A percentile compares a stretch with the other conserved stretches of the same genome.
These are phyloP conservation scores for Blepharisma japonicum DNA, from an alignment of 73 alveolate genomes.

Conservation along the genomic window DNA sequence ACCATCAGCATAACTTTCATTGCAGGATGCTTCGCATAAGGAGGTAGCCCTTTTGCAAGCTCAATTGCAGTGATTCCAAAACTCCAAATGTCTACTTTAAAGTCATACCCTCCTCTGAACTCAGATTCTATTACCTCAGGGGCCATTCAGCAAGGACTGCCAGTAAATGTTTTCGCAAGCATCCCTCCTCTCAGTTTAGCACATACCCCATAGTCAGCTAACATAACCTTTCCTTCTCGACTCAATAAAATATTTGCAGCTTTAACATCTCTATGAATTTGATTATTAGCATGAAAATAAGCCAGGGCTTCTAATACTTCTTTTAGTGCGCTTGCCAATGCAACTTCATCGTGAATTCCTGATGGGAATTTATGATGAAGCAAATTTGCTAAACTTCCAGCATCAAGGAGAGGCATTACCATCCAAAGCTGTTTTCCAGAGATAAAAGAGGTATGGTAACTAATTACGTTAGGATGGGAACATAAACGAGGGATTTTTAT, in stretches of 20 bases:
- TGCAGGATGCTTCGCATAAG: constrained; percentile 25
- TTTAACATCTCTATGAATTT: constrained; percentile 79
- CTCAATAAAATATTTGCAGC: constrained; percentile 71
- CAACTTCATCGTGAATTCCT: constrained; percentile 38
- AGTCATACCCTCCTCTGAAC: constrained; percentile 25
- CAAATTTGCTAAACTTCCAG: constrained; percentile 45
- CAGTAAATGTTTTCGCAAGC: constrained; percentile 41
- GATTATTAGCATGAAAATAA: constrained; percentile 68
- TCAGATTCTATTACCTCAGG: constrained; percentile 33
- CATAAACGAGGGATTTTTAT: constrained; percentile 28
- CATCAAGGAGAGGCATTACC: constrained; percentile 49
- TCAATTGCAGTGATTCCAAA: constrained; percentile 72
- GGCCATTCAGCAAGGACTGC: constrained; percentile 38
- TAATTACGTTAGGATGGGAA: constrained; percentile 28
- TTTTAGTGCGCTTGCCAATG: constrained; percentile 37
- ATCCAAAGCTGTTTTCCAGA: constrained; percentile 32
- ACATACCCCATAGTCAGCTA: constrained; percentile 73
- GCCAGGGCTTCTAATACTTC: constrained; percentile 44
- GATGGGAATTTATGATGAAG: constrained; percentile 32
- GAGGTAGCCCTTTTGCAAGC: constrained; percentile 45
- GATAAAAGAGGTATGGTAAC: constrained; percentile 29
- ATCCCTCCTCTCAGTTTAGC: constrained; percentile 35
- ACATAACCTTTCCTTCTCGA: constrained; percentile 57
- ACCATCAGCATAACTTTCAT: constrained; percentile 14
- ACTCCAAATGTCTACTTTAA: constrained; percentile 68